phyloP scores from a whole-genome alignment of 352 stramenopile genomes.

The Phytophthora citrophthora region DNA sequence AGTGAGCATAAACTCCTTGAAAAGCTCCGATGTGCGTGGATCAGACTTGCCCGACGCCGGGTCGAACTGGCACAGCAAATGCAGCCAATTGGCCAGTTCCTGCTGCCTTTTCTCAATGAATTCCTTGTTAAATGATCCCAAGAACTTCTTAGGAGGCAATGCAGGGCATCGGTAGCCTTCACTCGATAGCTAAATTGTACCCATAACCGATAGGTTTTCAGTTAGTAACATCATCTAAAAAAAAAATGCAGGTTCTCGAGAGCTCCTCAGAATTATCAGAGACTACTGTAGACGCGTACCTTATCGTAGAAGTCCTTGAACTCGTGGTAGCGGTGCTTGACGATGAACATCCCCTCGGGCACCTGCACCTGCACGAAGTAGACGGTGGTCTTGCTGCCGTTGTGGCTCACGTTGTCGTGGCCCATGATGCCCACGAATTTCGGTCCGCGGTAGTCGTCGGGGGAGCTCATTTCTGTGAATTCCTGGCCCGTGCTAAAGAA shows the following conservation, averaged over 20 bases:
- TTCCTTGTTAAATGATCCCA: slow-evolving; percentile 90
- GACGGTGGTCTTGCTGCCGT: slow-evolving; percentile 87
- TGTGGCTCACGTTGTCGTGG: slow-evolving; percentile 88
- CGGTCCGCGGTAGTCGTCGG: slow-evolving; percentile 55
- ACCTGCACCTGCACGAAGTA: slow-evolving; percentile 87
- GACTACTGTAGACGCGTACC: slow-evolving; percentile 33
- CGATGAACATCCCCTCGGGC: slow-evolving; percentile 78
- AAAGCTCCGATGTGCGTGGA: slow-evolving; percentile 73
- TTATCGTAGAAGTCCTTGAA: slow-evolving; percentile 91
- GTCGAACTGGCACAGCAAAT: slow-evolving; percentile 82
- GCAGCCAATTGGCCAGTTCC: slow-evolving; percentile 88
- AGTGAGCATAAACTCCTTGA: slow-evolving; percentile 81
- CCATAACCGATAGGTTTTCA: slow-evolving; percentile 1
- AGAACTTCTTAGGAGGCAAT: slow-evolving; percentile 89
- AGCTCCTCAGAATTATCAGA: not conserved
- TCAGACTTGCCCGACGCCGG: slow-evolving; percentile 64
- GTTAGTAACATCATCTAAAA: not conserved
- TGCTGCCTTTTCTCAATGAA: slow-evolving; percentile 91
- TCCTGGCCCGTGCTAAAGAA: not conserved
- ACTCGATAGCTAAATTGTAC: slow-evolving; percentile 50
- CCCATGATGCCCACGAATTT: slow-evolving; percentile 90
- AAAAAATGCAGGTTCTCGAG: slow-evolving; percentile 7
- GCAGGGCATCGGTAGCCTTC: slow-evolving; percentile 82
- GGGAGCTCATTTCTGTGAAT: slow-evolving; percentile 35
- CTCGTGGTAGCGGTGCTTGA: slow-evolving; percentile 87